Evolutionary conservation across 116 monocot genomes (phyloP).

Genomic region (Iris pallida): DNA sequence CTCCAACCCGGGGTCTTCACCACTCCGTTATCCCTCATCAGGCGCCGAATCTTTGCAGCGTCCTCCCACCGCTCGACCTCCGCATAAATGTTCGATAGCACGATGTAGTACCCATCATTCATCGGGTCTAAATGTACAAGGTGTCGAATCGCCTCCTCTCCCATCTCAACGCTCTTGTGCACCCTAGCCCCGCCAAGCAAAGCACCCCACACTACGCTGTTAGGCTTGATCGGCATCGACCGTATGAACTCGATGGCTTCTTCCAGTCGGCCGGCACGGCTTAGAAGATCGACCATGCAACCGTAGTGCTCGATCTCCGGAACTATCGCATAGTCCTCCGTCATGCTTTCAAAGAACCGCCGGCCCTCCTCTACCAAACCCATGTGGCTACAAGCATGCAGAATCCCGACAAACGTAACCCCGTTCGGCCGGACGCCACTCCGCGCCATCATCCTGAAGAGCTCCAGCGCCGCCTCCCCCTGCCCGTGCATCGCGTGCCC

Average conservation of each 20-base stretch:
- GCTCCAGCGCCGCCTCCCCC: conserved; percentile 13
- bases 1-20: conserved; percentile 13
- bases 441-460: conserved; percentile 4
- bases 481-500: conserved; percentile 21
- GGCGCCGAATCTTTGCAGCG: conserved; percentile 11
- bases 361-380: conserved; percentile 13
- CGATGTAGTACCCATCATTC: conserved; percentile 24
- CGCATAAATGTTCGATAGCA: conserved; percentile 24
- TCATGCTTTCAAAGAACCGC: conserved; percentile 8
- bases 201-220: conserved; percentile 22
- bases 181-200: conserved; percentile 20
- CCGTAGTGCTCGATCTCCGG: conserved; percentile 27
- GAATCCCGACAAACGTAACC: conserved; percentile 14
- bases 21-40: conserved; percentile 16
- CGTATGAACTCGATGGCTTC: conserved; percentile 17
- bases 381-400: conserved; percentile 27
- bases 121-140: conserved; percentile 9
- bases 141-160: conserved; percentile 14
- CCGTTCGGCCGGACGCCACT: conserved; percentile 5
- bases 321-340: conserved; percentile 6
- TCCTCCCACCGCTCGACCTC: conserved; percentile 6
- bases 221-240: conserved; percentile 17
- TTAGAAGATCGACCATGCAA: conserved; percentile 23
- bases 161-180: conserved; percentile 16
- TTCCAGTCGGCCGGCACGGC: conserved; percentile 19